Base-by-base conservation (phyloP, 441 rosid genomes). In the Gossypium lobatum region DNA sequence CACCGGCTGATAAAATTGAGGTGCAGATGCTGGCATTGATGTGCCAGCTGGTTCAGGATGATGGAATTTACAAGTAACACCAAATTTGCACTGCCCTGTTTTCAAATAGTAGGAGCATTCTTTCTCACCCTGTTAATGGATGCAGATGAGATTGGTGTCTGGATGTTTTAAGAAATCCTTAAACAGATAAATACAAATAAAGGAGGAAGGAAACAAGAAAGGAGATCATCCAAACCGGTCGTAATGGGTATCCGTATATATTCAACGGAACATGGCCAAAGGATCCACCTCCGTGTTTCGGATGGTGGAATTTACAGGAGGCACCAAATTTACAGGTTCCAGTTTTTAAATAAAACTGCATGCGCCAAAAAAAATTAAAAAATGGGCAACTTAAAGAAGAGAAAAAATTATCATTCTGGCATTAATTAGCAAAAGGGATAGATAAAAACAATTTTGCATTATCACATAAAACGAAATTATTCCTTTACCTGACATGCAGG, bases 321-420 rank as follows among this genome's bases (percentile, higher is more conserved):
- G 98, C 97, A 69, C 98, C 97, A 80, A 94, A 94, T 88, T 94
- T 92, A 86, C 97, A 94, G 75, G 93, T 85, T 80, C 98, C 98
- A 1, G 96, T 92, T 80, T 88, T 88, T 81, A 92, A 82, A 84
- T 89, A 92, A 78, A 86, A 94, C 97, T 94, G 93, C 81, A 81
- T 66, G 78, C 50, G 48, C 77, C 54, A 68, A 57, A 6, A 6
- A 71, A 2, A 52, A 52, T 18, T 70, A 18, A 3, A 37, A 28
- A 31, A 9, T 17, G 21, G 55, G 17, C 55, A 50, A 50, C 55
- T 50, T 50, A 17, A 17, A 54, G 2, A 18, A 39, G 23, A 13
- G 28, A 31, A 37, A 37, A 37, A 37, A 37, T 37, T 37, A 7
- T 11, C 70, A 37, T 42, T 42, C 18, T 42, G 70, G 18, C 34